Percentiles rank a stretch among this genome's conserved stretches.
Conservation (phyloP, 176 grass and related monocot genomes). For the Carex littledalei region DNA sequence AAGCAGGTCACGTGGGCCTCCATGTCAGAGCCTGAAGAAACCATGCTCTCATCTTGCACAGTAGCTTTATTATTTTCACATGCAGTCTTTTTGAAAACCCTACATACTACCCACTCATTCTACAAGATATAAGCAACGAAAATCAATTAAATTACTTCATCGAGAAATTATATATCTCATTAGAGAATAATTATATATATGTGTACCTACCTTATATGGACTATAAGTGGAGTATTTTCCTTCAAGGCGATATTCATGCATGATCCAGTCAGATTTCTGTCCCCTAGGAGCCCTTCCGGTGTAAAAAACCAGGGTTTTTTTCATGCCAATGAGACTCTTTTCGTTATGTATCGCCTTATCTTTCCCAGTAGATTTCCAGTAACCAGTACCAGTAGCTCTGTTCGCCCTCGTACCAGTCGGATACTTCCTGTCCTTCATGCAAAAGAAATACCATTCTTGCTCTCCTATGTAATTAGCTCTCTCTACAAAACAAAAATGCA, state of each 20-base stretch:
- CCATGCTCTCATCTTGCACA: background rate
- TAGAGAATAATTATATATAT: background rate
- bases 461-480: constrained; percentile 6
- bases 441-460: constrained; percentile 45
- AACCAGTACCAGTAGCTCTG: constrained; percentile 35
- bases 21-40: background rate
- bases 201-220: constrained; percentile 13
- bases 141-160: background rate
- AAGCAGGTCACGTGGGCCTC: background rate
- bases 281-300: constrained; percentile 35
- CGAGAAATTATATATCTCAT: background rate
- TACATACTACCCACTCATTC: constrained; percentile 44
- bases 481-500: constrained; percentile 7
- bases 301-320: constrained; percentile 52
- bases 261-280: constrained; percentile 35
- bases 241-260: constrained; percentile 41
- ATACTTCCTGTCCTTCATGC: constrained; percentile 38
- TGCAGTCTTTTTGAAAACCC: constrained; percentile 22
- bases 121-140: background rate
- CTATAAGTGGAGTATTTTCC: background rate
- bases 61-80: background rate
- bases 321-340: constrained; percentile 31
- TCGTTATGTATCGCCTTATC: constrained; percentile 28
- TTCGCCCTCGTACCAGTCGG: constrained; percentile 32
- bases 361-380: constrained; percentile 57